Percentiles rank a stretch among this genome's conserved stretches.
Evolutionary conservation across 1,139 yeast genomes (phyloP).

Genomic region (Diutina sp.): DNA sequence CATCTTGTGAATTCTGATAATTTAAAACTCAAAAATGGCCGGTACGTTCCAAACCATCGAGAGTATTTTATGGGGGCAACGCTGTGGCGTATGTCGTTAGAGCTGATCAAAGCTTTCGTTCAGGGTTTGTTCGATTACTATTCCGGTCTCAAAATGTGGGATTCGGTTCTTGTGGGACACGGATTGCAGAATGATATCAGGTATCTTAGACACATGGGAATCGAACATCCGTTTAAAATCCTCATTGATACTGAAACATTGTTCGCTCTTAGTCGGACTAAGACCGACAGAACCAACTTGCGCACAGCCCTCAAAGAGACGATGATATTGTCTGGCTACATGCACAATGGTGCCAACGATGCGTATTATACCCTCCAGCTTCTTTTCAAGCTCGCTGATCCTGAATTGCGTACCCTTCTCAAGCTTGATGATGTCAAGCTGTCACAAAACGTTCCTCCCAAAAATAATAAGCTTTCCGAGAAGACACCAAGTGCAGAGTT

Average conservation of each 20-base stretch:
- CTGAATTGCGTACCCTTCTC: slow-evolving; percentile 23
- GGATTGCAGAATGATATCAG: slow-evolving; percentile 45
- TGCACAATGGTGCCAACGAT: slow-evolving; percentile 82
- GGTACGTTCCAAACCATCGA: slow-evolving; percentile 51
- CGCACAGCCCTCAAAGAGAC: background rate
- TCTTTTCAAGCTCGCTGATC: slow-evolving; percentile 42
- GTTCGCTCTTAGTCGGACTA: slow-evolving; percentile 7
- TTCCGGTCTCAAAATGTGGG: background rate
- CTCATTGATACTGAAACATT: slow-evolving; percentile 42
- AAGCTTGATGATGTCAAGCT: slow-evolving; percentile 11
- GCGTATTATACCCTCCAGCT: slow-evolving; percentile 54
- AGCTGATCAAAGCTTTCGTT: slow-evolving; percentile 24
- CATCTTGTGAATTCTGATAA: slow-evolving; percentile 42
- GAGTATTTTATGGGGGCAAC: slow-evolving; percentile 41
- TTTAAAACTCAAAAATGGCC: slow-evolving; percentile 32
- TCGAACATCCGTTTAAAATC: background rate
- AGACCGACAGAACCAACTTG: background rate
- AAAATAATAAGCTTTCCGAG: background rate
- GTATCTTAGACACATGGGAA: background rate
- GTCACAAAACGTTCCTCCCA: background rate
- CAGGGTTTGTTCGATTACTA: slow-evolving; percentile 31
- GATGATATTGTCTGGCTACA: slow-evolving; percentile 7
- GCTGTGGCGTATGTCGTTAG: slow-evolving; percentile 28
- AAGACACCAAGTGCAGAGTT: background rate
- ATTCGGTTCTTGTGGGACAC: slow-evolving; percentile 51